Base-by-base conservation (phyloP, 257 asterid species). In the Scutellaria baicalensis region DNA sequence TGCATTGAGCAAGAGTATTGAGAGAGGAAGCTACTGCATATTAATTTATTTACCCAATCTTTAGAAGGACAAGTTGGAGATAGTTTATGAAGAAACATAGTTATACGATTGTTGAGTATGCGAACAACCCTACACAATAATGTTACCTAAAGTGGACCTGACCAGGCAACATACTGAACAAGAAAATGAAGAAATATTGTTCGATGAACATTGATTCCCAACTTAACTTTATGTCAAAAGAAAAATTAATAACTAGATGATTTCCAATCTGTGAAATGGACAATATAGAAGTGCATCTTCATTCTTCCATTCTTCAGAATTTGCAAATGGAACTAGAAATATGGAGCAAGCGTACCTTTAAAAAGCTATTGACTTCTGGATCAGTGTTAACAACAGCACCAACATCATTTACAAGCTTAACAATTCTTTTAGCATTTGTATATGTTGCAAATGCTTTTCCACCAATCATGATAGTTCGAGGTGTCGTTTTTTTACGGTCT, bases 381-480 rank as follows among this genome's bases (percentile, higher is more conserved):
- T 91, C 99, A 68, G 58, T 94, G 83, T 94, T 94, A 50, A 94
- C 91, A 74, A 88, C 95, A 64, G 84, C 92, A 49, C 99, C 97
- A 71, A 94, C 99, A 76, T 94, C 99, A 64, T 85, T 84, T 54
- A 94, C 99, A 54, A 94, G 96, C 86, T 91, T 94, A 52, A 94
- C 97, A 77, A 94, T 94, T 77, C 96, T 80, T 82, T 89, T 94
- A 61, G 99, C 99, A 71, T 94, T 94, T 69, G 97, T 88, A 72
- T 94, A 94, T 21, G 99, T 94, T 4, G 99, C 97, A 71, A 94
- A 94, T 27, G 99, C 99, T 88, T 94, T 94, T 79, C 99, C 99
- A 45, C 99, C 99, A 48, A 94, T 79, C 99, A 94, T 91, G 82
- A 91, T 84, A 36, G 99, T 94, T 33, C 99, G 99, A 17, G 97